phyloP scores from a whole-genome alignment of 495 filamentous ascomycete genomes.

The Cercophora sp. region DNA sequence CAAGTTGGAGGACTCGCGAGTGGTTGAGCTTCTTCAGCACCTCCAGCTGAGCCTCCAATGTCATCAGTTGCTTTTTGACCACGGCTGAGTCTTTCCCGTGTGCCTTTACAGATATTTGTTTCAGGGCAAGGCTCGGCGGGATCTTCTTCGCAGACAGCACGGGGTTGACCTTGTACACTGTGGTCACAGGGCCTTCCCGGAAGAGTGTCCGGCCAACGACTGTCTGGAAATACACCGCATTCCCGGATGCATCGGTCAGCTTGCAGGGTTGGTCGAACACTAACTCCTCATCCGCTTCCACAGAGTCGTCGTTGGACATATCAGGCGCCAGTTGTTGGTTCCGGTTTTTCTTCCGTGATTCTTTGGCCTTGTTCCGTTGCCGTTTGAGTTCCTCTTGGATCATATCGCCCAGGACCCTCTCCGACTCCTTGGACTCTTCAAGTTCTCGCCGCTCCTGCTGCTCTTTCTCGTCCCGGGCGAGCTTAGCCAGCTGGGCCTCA shows the following conservation, averaged over 20 bases:
- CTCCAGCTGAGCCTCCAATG: conserved; percentile 66
- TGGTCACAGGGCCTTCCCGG: conserved; percentile 53
- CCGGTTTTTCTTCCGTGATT: conserved; percentile 46
- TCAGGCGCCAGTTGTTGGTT: conserved; percentile 25
- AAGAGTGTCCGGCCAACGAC: conserved; percentile 59
- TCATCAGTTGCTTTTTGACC: conserved; percentile 64
- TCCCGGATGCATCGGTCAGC: conserved; percentile 54
- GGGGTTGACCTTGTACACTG: conserved; percentile 66
- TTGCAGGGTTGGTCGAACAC: conserved; percentile 68
- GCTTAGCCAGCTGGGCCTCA: conserved; percentile 47
- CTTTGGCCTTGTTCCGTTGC: conserved; percentile 55
- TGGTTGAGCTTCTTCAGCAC: conserved; percentile 68
- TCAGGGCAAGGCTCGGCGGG: conserved; percentile 64
- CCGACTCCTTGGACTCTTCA: conserved; percentile 66
- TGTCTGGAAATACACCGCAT: conserved; percentile 56
- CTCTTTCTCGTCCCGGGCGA: conserved; percentile 47
- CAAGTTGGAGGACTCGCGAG: conserved; percentile 68
- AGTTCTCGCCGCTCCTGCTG: conserved; percentile 46
- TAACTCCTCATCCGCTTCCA: conserved; percentile 36
- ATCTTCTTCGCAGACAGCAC: conserved; percentile 48
- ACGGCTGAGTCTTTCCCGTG: conserved; percentile 50
- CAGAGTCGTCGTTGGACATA: conserved; percentile 24
- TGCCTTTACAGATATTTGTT: conserved; percentile 58
- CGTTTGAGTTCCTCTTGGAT: conserved; percentile 71
- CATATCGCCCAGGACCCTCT: conserved; percentile 68